phyloP scores from a whole-genome alignment of 2,329 filamentous ascomycete species.

The Bimuria novae-zelandiae region DNA sequence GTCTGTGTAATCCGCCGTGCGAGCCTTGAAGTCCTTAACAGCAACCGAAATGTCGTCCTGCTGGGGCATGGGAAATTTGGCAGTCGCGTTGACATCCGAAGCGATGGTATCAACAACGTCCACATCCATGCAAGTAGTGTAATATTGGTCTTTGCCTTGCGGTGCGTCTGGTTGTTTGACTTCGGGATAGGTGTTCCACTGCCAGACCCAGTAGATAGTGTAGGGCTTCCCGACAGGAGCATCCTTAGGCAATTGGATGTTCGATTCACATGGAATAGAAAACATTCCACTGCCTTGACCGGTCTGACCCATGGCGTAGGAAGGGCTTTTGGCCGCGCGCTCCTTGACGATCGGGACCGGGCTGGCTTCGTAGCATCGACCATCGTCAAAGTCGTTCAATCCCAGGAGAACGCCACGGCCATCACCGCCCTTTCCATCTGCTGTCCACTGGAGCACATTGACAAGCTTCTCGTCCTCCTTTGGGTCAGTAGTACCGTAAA shows the following conservation, averaged over 20 bases:
- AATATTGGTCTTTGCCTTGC: slow-evolving; percentile 54
- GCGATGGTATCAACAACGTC: slow-evolving; percentile 47
- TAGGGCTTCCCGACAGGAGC: slow-evolving; percentile 67
- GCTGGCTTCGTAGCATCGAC: slow-evolving; percentile 84
- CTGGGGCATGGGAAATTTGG: slow-evolving; percentile 36
- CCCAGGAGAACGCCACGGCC: slow-evolving; percentile 75
- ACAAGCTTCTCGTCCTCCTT: slow-evolving; percentile 61
- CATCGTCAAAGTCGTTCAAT: slow-evolving; percentile 84
- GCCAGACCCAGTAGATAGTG: slow-evolving; percentile 96
- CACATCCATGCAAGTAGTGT: slow-evolving; percentile 63
- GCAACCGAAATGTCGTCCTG: slow-evolving; percentile 50
- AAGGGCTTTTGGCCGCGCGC: slow-evolving; percentile 63
- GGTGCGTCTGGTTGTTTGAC: neutral
- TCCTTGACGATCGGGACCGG: slow-evolving; percentile 58
- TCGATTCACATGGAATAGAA: slow-evolving; percentile 79
- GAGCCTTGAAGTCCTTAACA: slow-evolving; percentile 45
- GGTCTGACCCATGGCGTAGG: slow-evolving; percentile 57
- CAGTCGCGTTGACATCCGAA: slow-evolving; percentile 12
- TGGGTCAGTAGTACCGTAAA: slow-evolving; percentile 56
- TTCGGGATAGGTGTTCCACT: slow-evolving; percentile 63
- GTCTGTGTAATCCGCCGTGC: slow-evolving; percentile 46
- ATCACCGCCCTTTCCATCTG: slow-evolving; percentile 80
- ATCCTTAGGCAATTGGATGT: slow-evolving; percentile 74
- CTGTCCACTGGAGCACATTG: slow-evolving; percentile 79
- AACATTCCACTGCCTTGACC: slow-evolving; percentile 38